A percentile compares a stretch with the other conserved stretches of the same genome.
Evolutionary conservation across 1,284 basidiomycete genomes (phyloP).

Genomic region (Rhizoctonia solani): DNA sequence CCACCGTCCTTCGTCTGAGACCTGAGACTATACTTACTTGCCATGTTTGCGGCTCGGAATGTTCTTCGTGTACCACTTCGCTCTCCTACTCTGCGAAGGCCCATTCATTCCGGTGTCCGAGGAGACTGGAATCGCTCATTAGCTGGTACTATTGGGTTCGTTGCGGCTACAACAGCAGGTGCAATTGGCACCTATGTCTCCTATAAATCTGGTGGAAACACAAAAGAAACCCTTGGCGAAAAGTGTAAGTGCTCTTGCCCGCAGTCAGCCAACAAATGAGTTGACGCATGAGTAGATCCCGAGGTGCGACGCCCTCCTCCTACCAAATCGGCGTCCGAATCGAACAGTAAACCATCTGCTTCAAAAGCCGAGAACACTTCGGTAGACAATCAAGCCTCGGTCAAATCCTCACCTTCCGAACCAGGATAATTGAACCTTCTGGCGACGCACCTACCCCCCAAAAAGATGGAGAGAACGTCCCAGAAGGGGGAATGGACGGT

Average conservation of each 20-base stretch:
- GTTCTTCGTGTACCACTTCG: not conserved
- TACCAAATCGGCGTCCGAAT: not conserved
- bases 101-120: not conserved
- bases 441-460: no score
- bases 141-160: not conserved
- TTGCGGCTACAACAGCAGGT: not conserved
- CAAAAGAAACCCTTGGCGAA: not conserved
- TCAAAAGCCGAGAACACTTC: not conserved
- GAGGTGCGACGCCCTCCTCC: not conserved
- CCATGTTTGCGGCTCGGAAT: slow-evolving; percentile 11
- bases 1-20: not conserved
- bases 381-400: slow-evolving; percentile 1
- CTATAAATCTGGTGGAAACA: slow-evolving; percentile 3
- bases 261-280: no score
- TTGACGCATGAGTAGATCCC: not conserved
- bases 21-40: not conserved
- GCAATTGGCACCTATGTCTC: slow-evolving; percentile 13
- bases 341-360: not conserved
- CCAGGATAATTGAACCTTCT: slow-evolving; percentile 9
- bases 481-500: not conserved
- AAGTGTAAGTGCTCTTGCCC: not conserved
- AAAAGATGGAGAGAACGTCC: not conserved
- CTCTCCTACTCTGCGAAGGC: not conserved
- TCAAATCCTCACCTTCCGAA: slow-evolving; percentile 2
- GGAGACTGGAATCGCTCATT: not conserved